Conservation (phyloP, 352 stramenopile species). For the Globisporangium solare region DNA sequence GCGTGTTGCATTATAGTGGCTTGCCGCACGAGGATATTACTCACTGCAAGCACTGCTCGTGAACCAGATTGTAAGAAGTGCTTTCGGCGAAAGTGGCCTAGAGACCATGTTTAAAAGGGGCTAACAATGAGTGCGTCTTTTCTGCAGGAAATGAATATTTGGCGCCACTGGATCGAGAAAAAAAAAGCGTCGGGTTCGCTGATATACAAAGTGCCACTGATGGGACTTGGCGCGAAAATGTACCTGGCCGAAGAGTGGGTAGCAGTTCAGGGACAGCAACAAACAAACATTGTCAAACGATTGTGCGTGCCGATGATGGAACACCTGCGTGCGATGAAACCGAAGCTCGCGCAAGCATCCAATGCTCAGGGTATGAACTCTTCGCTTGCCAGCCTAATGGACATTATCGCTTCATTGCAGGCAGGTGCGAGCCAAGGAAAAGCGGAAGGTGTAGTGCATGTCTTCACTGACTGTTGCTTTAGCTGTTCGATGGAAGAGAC, state of each 20-base stretch:
- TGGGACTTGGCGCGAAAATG: constrained; percentile 47
- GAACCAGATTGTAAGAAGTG: constrained; percentile 66
- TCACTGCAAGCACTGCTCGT: constrained; percentile 57
- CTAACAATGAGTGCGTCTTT: neutral
- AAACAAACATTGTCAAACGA: constrained; percentile 7
- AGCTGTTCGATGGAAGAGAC: constrained; percentile 37
- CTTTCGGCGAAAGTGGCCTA: neutral
- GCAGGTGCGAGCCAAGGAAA: neutral
- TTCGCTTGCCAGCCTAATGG: constrained; percentile 4
- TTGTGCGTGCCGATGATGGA: constrained; percentile 12
- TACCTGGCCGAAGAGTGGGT: constrained; percentile 47
- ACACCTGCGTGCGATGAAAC: constrained; percentile 13
- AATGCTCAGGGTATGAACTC: neutral
- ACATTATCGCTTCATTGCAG: constrained; percentile 11
- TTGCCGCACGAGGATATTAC: constrained; percentile 55
- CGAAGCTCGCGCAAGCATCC: neutral
- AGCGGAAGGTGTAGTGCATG: neutral
- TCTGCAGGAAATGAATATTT: constrained; percentile 67
- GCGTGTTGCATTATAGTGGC: constrained; percentile 36
- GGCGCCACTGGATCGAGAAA: constrained; percentile 42
- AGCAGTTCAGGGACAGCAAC: constrained; percentile 13
- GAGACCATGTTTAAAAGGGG: neutral
- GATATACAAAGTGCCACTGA: constrained; percentile 28
- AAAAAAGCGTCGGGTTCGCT: constrained; percentile 17
- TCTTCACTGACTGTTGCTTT: constrained; percentile 33